A percentile compares a stretch with the other conserved stretches of the same genome.
Evolutionary conservation across 169 alveolate genomes (phyloP).

Genomic region (Sarcocystis neurona): DNA sequence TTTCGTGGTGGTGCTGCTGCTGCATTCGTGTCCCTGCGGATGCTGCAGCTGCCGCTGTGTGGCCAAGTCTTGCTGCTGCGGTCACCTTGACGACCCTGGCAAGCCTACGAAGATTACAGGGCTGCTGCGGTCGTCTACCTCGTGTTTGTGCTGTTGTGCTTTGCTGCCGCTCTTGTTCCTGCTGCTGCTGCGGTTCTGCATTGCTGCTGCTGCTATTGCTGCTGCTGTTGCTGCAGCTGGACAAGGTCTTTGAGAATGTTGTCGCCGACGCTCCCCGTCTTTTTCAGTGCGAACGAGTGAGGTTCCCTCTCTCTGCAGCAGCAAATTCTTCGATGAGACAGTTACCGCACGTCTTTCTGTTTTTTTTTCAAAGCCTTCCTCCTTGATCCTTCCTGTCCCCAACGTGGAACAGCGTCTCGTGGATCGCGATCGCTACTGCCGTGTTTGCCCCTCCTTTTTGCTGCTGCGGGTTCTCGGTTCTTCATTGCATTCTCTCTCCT

Average conservation of each 20-base stretch:
- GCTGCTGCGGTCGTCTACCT: background rate
- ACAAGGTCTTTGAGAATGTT: slow-evolving; percentile 51
- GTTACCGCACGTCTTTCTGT: too few species aligned
- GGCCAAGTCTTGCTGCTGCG: too few species aligned
- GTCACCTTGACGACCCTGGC: too few species aligned
- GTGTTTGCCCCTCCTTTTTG: background rate
- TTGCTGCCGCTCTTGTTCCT: too few species aligned
- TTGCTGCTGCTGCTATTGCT: too few species aligned
- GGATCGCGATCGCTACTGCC: background rate
- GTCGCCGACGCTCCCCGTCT: slow-evolving; percentile 51
- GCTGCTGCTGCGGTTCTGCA: slow-evolving; percentile 14
- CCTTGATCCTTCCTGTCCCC: too few species aligned
- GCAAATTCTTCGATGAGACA: background rate
- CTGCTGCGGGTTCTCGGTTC: background rate
- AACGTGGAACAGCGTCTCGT: too few species aligned
- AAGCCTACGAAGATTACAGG: background rate
- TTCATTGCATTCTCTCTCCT: background rate
- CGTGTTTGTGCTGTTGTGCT: too few species aligned
- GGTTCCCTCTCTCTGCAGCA: background rate
- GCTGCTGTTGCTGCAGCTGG: slow-evolving; percentile 36
- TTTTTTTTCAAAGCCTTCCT: too few species aligned
- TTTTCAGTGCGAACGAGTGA: slow-evolving; percentile 55
- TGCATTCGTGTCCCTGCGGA: too few species aligned
- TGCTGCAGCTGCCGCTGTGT: too few species aligned
- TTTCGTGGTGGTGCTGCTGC: too few species aligned